Base-by-base conservation (phyloP, 2,329 filamentous ascomycete genomes). In the Colletotrichum australisinense region DNA sequence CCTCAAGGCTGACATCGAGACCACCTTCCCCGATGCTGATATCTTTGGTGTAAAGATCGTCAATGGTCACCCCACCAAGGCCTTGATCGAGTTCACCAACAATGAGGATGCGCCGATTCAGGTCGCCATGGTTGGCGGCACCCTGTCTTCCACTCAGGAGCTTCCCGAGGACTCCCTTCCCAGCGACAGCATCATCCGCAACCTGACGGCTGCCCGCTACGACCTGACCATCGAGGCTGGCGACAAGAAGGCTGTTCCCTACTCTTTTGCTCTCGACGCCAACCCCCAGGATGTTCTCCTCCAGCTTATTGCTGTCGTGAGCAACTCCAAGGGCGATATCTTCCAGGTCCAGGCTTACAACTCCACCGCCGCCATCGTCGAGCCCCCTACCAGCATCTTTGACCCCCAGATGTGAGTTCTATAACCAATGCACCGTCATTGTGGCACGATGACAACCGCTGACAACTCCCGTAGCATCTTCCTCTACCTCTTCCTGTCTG, bases 1-100 rank as follows among this genome's bases (percentile, higher is more conserved):
- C 72, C 83, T 93, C 79, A 90, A 91, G 75, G 91, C 93, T 82
- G 89, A 92, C 67, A 84, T 93, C 78, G 88, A 88, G 76, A 89
- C 92, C 73, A 87, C 87, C 82, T 90, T 91, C 86, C 85, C 90
- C 84, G 87, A 93, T 80, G 82, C 92, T 86, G 94, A 97, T 86
- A 92, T 97, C 84, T 97, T 98, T 78, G 97, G 96, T 79, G 92
- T 98, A 78, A 98, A 97, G 90, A 92, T 98, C 78, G 90, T 98
- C 87, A 99, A 99, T 82, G 95, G 95, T 80, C 92, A 93, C 76
- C 91, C 95, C 55, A 98, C 95, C 76, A 91, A 94, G 83, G 93
- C 95, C 46, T 85, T 97, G 67, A 86, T 99, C 78, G 92, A 95
- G 79, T 88, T 99, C 82, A 90, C 88, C 82, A 99, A 99, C 88